Evolutionary conservation across 108 stramenopile genomes (phyloP), one percentile per base, ranked within the genome.

Genomic region (Hondaea fermentalgiana): DNA sequence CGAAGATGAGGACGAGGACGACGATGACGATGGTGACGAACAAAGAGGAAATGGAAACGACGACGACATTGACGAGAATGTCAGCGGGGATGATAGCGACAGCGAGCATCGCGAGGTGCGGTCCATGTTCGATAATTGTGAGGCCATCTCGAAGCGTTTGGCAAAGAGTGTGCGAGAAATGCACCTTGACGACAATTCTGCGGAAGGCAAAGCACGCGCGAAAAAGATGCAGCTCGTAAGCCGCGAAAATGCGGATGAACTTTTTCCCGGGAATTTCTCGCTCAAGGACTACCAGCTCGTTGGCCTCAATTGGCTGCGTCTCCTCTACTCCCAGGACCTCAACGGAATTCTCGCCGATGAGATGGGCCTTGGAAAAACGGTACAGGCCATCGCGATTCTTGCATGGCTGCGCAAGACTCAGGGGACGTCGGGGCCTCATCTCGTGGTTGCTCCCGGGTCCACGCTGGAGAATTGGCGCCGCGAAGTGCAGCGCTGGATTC

Each of bases 401-500:
- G 96, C 95, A 3, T 97, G 97, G 88, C 72, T 89, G 19, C 95
- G 91, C 76, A 93, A 96, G 51, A 96, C 97, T 0, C 97, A 99
- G 90, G 96, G 97, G 88, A 91, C 96, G 59, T 88, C 88, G 44
- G 95, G 98, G 28, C 99, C 99, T 5, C 98, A 96, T 76, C 91
- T 99, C 44, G 96, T 99, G 4, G 98, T 98, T 58, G 98, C 92
- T 5, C 99, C 99, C 3, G 92, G 98, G 3, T 96, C 97, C 53
- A 99, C 99, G 8, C 96, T 99, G 57, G 97, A 97, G 88, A 98
- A 99, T 90, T 99, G 99, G 99, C 94, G 97, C 16, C 96, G 99
- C 57, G 99, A 99, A 88, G 95, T 98, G 57, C 94, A 96, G 88
- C 96, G 97, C 23, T 98, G 98, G 99, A 97, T 97, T 23, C 76